Evolutionary conservation across 1,139 yeast species (phyloP).

Genomic region (Yamadazyma jaroonii): DNA sequence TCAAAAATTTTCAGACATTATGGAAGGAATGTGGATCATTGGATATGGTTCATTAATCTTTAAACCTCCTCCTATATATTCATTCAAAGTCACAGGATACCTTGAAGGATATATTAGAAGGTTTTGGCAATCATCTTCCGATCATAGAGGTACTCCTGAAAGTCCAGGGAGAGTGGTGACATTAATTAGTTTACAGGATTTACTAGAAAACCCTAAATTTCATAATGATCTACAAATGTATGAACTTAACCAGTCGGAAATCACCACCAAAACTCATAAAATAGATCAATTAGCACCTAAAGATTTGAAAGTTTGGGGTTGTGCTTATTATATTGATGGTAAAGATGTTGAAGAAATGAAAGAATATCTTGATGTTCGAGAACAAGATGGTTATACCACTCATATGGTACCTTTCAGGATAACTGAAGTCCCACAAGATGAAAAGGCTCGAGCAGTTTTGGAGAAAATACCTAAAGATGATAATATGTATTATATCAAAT

Average conservation of each 20-base stretch:
- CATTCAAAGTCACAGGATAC: conserved; percentile 66
- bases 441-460: conserved; percentile 12
- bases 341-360: conserved; percentile 58
- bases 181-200: conserved; percentile 56
- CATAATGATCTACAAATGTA: conserved; percentile 44
- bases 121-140: conserved; percentile 90
- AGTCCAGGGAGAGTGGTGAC: conserved; percentile 89
- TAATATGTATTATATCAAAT: conserved; percentile 41
- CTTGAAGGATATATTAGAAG: conserved; percentile 74
- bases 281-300: conserved; percentile 27
- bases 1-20: neutral
- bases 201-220: conserved; percentile 39
- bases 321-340: conserved; percentile 76
- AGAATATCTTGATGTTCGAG: conserved; percentile 73
- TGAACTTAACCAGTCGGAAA: conserved; percentile 23
- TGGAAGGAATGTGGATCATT: conserved; percentile 65
- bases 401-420: conserved; percentile 68
- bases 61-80: conserved; percentile 81
- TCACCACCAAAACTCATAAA: conserved; percentile 12
- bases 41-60: conserved; percentile 91
- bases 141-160: conserved; percentile 87
- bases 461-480: conserved; percentile 19
- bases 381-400: conserved; percentile 82
- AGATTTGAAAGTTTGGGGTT: conserved; percentile 69
- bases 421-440: conserved; percentile 24